These are phyloP conservation scores for Phallus indusiatus DNA, from an alignment of 768 basidiomycete species.

Conservation along the genomic window DNA sequence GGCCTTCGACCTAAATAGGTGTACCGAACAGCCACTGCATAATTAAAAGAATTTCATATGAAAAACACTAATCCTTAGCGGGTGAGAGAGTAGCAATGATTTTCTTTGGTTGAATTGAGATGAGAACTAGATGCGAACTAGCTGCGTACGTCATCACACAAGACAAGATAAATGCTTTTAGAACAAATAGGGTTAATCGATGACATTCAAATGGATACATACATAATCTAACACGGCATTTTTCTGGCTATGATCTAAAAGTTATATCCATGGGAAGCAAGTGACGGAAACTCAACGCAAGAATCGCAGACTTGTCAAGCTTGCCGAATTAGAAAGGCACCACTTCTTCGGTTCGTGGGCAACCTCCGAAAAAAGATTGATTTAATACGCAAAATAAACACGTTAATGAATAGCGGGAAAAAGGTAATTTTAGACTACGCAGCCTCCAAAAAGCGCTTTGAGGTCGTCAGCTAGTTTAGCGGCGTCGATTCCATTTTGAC, in stretches of 20 bases:
- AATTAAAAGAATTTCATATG: too few species aligned
- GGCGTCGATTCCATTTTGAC: constrained; percentile 2
- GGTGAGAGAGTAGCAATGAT: neutral
- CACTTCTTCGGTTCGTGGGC: neutral
- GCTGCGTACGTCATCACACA: neutral
- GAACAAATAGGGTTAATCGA: too few species aligned
- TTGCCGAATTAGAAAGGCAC: neutral
- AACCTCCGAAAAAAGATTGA: neutral
- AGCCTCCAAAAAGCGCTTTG: constrained; percentile 8
- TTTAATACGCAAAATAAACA: neutral
- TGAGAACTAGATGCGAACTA: neutral
- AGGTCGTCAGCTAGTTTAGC: constrained; percentile 8
- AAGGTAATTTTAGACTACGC: constrained; percentile 4
- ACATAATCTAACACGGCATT: neutral
- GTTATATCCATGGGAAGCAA: neutral
- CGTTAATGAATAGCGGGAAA: neutral
- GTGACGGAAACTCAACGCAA: neutral
- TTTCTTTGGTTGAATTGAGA: neutral
- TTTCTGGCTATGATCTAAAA: neutral
- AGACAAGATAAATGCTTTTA: neutral
- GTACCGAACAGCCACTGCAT: neutral
- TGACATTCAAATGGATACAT: neutral
- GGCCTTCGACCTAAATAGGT: neutral
- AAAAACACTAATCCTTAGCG: neutral
- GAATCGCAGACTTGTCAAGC: neutral